phyloP scores from a whole-genome alignment of 805 yeast species.

The Torulaspora gathmanii region DNA sequence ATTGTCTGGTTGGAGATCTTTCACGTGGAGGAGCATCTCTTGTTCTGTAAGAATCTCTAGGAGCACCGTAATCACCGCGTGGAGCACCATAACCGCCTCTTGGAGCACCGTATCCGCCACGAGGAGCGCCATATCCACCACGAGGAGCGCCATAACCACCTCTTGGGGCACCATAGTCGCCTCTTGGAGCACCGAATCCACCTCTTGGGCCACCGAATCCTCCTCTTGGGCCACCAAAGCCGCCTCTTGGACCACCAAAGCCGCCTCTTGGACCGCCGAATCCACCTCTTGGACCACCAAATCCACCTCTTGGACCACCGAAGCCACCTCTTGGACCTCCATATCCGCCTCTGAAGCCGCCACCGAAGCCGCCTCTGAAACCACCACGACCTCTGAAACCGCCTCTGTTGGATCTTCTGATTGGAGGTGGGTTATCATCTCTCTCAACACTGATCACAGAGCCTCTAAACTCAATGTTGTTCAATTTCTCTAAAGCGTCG shows the following conservation, averaged over 20 bases:
- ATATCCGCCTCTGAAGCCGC: slow-evolving; percentile 36
- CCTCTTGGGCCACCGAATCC: slow-evolving; percentile 41
- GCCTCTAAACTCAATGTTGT: slow-evolving; percentile 69
- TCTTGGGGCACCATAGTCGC: slow-evolving; percentile 31
- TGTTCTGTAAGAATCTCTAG: slow-evolving; percentile 46
- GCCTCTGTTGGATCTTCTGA: slow-evolving; percentile 45
- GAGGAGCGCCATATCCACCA: slow-evolving; percentile 21
- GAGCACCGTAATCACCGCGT: slow-evolving; percentile 31
- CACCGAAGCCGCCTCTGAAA: slow-evolving; percentile 44
- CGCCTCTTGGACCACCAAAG: slow-evolving; percentile 29
- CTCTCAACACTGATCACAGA: slow-evolving; percentile 67
- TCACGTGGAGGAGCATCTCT: slow-evolving; percentile 53
- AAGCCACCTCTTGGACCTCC: slow-evolving; percentile 44
- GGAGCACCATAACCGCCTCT: slow-evolving; percentile 30
- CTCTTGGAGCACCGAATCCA: slow-evolving; percentile 27
- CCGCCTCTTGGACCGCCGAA: slow-evolving; percentile 33
- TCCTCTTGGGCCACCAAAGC: slow-evolving; percentile 36
- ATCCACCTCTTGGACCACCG: slow-evolving; percentile 36
- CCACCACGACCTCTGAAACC: slow-evolving; percentile 47
- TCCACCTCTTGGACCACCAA: slow-evolving; percentile 36
- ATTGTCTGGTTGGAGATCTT: slow-evolving; percentile 69
- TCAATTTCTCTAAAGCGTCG: slow-evolving; percentile 67
- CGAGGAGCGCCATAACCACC: slow-evolving; percentile 33
- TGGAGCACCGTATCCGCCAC: slow-evolving; percentile 17
- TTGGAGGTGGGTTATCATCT: slow-evolving; percentile 55